Base-by-base conservation (phyloP, 2,329 filamentous ascomycete species). In the Xylaria sp. region DNA sequence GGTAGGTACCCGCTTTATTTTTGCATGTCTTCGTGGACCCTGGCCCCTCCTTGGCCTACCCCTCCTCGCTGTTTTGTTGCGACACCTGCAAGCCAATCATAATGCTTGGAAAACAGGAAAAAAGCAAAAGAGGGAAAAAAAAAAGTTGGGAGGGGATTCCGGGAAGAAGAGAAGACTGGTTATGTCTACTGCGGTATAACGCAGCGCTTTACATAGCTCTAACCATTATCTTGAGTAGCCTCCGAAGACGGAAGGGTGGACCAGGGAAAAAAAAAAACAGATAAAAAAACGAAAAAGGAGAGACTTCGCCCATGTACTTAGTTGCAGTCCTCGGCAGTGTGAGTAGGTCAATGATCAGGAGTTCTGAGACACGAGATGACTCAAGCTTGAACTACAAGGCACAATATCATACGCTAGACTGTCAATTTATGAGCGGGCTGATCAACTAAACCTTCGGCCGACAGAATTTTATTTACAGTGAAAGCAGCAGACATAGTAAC, bases 21-120 rank as follows among this genome's bases (percentile, higher is more conserved):
- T 51, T 37, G 6, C 32, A 25, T 50, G 25, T 20, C 46, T 39
- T 63, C 9, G 18, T 68, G 60, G 55, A 57, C 34, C 56, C 41
- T 34, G 37, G 48, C 55, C 52, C 59, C 51, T 46, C 60, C 39
- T 15, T 60, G 8, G 60, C 60, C 28, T 65, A 57, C 63, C 66
- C 62, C 66, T 58, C 51, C 66, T 58, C 51, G n/a, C 39, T 20
- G 12, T 41, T 50, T 41, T 15, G 34, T 41, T n/a, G 18, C 9
- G 18, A 48, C n/a, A 20, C 10, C 10, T 23, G 20, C 0, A 20
- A 54, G 51, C 25, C 13, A 32, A 48, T 3, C 25, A 37, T 3
- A 56, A 37, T 39, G n/a, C 39, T 20, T 37, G 10, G 20, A 56
- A 28, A 34, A 23, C 1, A 7, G 32, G 10, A 15, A 3, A 12